Percentiles rank a stretch among this genome's conserved stretches.
phyloP scores from a whole-genome alignment of 176 grass and related monocot species.

The Bolboschoenus planiculmis region DNA sequence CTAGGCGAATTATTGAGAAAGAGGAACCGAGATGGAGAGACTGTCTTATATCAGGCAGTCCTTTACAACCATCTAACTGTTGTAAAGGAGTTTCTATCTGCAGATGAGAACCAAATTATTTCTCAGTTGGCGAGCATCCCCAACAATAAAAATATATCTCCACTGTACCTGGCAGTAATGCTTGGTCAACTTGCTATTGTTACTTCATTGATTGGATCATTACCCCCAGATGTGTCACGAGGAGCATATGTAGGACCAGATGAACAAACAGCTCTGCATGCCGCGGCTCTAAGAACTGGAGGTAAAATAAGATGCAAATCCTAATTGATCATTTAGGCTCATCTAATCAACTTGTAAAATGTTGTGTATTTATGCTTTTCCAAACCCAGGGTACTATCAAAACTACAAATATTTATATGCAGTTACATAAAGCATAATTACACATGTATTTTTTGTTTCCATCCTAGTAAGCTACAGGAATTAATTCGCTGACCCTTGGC shows the following conservation, averaged over 20 bases:
- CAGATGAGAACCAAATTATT: not conserved
- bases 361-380: not conserved
- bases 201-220: not conserved
- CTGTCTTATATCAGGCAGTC: slow-evolving; percentile 31
- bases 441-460: no score
- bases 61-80: not conserved
- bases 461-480: no score
- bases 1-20: not conserved
- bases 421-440: not conserved
- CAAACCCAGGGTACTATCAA: not conserved
- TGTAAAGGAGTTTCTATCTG: not conserved
- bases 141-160: not conserved
- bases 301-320: not conserved
- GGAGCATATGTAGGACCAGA: slow-evolving; percentile 14
- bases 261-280: slow-evolving; percentile 41
- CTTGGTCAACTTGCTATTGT: not conserved
- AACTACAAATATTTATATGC: not conserved
- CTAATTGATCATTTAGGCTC: not conserved
- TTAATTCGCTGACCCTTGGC: no score
- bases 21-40: slow-evolving; percentile 26
- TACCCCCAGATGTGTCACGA: not conserved
- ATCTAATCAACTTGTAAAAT: not conserved
- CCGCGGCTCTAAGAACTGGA: not conserved
- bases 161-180: slow-evolving; percentile 32
- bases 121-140: slow-evolving; percentile 1